Conservation (phyloP, 1,139 yeast species). For the Taphrina deformans region DNA sequence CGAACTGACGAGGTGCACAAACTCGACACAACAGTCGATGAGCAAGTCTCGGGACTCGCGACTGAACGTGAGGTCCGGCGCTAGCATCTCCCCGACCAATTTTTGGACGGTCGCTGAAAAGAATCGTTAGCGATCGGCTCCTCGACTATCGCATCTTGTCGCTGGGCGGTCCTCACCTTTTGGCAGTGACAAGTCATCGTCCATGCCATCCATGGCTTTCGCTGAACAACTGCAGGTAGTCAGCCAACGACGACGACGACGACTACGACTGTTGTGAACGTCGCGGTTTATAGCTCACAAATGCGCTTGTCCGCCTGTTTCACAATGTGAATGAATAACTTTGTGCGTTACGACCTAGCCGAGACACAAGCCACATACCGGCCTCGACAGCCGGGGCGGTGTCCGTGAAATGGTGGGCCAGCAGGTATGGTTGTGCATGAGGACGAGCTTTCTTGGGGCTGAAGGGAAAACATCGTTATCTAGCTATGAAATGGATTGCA, state of each 20-base stretch:
- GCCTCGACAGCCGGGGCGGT: no score
- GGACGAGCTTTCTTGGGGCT: no score
- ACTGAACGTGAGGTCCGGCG: conserved; percentile 79
- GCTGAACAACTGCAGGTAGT: no score
- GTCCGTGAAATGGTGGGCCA: no score
- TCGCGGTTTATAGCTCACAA: no score
- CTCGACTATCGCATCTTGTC: not conserved
- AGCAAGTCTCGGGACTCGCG: conserved; percentile 94
- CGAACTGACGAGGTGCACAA: conserved; percentile 88
- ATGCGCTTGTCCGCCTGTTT: no score
- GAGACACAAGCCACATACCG: not conserved
- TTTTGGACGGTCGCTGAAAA: conserved; percentile 85
- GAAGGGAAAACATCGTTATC: not conserved
- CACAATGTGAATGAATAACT: no score
- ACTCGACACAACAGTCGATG: conserved; percentile 93
- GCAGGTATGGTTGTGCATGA: no score
- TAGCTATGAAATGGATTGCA: not conserved
- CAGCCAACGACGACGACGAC: no score
- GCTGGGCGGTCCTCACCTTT: conserved; percentile 45
- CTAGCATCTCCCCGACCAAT: conserved; percentile 84
- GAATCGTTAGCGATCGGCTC: conserved; percentile 1
- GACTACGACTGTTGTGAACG: no score
- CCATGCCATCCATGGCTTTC: conserved; percentile 29
- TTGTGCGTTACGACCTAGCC: not conserved
- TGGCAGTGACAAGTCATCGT: conserved; percentile 50